A percentile compares a stretch with the other conserved stretches of the same genome.
Evolutionary conservation across 2,329 filamentous ascomycete species (phyloP).

Genomic region (Elsinoe australis): DNA sequence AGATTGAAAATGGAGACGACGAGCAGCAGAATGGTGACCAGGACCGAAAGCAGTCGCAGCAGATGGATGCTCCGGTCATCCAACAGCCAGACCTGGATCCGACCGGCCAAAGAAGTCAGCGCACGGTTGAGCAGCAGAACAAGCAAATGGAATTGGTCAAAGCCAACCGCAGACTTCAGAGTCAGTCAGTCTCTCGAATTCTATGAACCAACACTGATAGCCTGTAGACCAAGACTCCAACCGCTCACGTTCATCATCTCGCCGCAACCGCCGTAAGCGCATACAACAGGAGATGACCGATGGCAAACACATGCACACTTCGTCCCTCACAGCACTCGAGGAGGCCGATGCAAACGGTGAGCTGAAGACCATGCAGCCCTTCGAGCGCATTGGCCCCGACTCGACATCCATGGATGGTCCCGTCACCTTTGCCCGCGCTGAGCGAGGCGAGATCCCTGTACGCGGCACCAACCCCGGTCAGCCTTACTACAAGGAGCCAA

Average conservation of each 20-base stretch:
- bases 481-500: slow-evolving; percentile 34
- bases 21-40: slow-evolving; percentile 6
- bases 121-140: slow-evolving; percentile 40
- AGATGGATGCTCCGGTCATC: slow-evolving; percentile 15
- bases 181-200: background rate
- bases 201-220: too few relatives aligned
- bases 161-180: background rate
- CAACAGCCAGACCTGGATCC: slow-evolving; percentile 17
- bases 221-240: slow-evolving; percentile 30
- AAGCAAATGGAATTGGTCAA: slow-evolving; percentile 36
- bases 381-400: slow-evolving; percentile 50
- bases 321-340: slow-evolving; percentile 42
- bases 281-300: slow-evolving; percentile 39
- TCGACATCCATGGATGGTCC: slow-evolving; percentile 50
- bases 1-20: slow-evolving; percentile 8
- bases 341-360: slow-evolving; percentile 46
- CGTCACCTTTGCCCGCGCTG: slow-evolving; percentile 47
- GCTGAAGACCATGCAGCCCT: slow-evolving; percentile 42
- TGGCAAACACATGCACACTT: slow-evolving; percentile 47
- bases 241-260: slow-evolving; percentile 41
- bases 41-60: slow-evolving; percentile 12
- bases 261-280: slow-evolving; percentile 41
- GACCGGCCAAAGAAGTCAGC: slow-evolving; percentile 23
- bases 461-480: slow-evolving; percentile 46
- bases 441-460: slow-evolving; percentile 49